These are phyloP conservation scores for Lactarius deliciosus DNA, from an alignment of 768 basidiomycete species.

Conservation along the genomic window DNA sequence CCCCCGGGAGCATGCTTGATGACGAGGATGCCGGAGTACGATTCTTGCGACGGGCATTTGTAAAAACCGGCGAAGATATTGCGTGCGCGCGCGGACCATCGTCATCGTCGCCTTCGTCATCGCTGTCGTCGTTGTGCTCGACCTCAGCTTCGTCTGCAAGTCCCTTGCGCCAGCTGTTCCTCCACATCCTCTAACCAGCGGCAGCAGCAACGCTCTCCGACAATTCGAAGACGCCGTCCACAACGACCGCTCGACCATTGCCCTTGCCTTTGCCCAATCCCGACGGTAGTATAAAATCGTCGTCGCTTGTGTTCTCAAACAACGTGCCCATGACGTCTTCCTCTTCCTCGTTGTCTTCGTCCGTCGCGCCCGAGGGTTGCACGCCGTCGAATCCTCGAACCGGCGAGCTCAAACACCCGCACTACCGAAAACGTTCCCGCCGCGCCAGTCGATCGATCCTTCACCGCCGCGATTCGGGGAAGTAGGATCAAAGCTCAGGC, in stretches of 20 bases:
- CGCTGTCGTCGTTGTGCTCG: not conserved
- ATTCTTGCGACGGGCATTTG: not conserved
- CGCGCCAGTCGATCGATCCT: not conserved
- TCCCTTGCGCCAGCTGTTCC: slow-evolving; percentile 9
- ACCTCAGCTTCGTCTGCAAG: slow-evolving; percentile 3
- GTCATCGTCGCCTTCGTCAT: not conserved
- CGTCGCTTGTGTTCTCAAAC: not conserved
- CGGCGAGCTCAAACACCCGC: not conserved
- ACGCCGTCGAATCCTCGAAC: not conserved
- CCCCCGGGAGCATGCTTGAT: too few relatives aligned
- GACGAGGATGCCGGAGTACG: not conserved
- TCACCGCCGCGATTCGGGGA: too few relatives aligned
- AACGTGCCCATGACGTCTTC: slow-evolving; percentile 7
- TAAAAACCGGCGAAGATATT: not conserved
- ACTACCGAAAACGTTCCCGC: not conserved
- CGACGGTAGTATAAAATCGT: not conserved
- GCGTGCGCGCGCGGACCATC: not conserved
- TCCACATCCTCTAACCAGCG: too few relatives aligned
- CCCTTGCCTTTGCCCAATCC: not conserved
- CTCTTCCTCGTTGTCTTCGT: slow-evolving; percentile 9
- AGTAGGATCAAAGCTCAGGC: too few relatives aligned
- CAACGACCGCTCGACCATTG: not conserved
- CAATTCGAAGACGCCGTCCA: not conserved
- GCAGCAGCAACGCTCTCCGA: too few relatives aligned
- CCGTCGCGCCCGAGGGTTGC: not conserved